Evolutionary conservation across 192 early-diverging fungal genomes (phyloP), one percentile per base, ranked within the genome.

Genomic region (Ramicandelaber brevisporus): DNA sequence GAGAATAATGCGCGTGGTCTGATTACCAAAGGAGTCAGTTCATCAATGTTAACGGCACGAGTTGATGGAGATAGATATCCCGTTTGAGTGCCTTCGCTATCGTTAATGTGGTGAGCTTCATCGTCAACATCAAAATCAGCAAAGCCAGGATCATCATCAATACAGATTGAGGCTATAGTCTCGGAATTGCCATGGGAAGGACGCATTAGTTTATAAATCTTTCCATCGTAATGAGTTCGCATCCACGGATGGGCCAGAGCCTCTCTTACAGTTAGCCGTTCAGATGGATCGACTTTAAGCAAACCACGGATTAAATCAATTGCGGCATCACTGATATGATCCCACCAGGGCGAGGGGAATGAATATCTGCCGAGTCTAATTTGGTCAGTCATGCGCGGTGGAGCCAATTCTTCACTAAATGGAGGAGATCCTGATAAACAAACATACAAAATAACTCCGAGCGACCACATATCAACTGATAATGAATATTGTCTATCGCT

Each of bases 361-460:
- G 59, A 51, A 48, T 73, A 87, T 2, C 70, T 49, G 17, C 70
- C 68, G 4, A 47, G 46, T 26, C 65, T 59, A 18, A 78, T 64
- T 41, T 72, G 73, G 37, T 70, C 50, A 21, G 56, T 56, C 48
- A 60, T 64, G 56, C 24, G 56, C 42, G 23, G 59, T 36, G 57
- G 69, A 59, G 27, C 55, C 55, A 40, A 44, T 45, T 46, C 71
- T 43, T 42, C 66, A 13, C 45, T 59, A 43, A 95, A 95, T 15
- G 88, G 88, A 14, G 78, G 78, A 40, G 67, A 74, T 3, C 88
- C 81, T 44, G 76, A 86, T 4, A 95, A 56, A 28, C 73, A 73
- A 33, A 88, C 77, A 46, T 89, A 95, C n/a, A 86, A 64, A 22
- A 92, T 83, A 0, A 89, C 86, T 5, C 89, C 89, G 7, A 86